Evolutionary conservation across 208 protist species (phyloP).

Genomic region (Leishmania gerbilli): DNA sequence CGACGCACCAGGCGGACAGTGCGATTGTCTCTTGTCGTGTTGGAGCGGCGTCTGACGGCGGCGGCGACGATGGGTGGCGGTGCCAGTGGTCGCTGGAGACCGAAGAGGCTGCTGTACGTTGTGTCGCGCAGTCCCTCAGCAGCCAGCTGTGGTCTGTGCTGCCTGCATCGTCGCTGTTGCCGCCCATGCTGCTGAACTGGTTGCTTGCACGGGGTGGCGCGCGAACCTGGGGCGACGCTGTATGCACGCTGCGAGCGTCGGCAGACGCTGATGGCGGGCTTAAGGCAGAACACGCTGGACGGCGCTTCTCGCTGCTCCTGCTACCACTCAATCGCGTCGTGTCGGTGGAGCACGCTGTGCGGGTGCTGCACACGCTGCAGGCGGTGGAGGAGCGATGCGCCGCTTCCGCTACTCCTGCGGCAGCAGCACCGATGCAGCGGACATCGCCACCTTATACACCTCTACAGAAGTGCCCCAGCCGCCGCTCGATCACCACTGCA

Average conservation of each 20-base stretch:
- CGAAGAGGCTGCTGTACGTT: slow-evolving; percentile 16
- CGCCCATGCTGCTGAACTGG: slow-evolving; percentile 34
- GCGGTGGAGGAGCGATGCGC: slow-evolving; percentile 15
- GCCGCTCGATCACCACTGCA: not conserved
- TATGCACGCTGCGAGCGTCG: slow-evolving; percentile 12
- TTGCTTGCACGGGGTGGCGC: slow-evolving; percentile 20
- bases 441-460: not conserved
- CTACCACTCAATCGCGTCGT: slow-evolving; percentile 21
- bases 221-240: slow-evolving; percentile 20
- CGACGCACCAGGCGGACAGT: not conserved
- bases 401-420: not conserved
- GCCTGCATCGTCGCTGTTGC: slow-evolving; percentile 13
- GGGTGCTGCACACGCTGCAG: slow-evolving; percentile 25
- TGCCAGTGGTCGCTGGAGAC: not conserved
- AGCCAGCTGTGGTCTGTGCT: slow-evolving; percentile 17
- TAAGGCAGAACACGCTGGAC: not conserved
- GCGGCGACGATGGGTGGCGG: not conserved
- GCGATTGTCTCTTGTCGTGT: not conserved
- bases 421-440: not conserved
- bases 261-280: not conserved
- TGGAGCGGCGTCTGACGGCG: not conserved
- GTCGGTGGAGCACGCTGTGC: slow-evolving; percentile 25
- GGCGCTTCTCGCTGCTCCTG: not conserved
- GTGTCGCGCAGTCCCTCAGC: slow-evolving; percentile 14
- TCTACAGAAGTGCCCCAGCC: not conserved